Conservation (phyloP, 257 asterid species). For the Nicotiana knightiana region DNA sequence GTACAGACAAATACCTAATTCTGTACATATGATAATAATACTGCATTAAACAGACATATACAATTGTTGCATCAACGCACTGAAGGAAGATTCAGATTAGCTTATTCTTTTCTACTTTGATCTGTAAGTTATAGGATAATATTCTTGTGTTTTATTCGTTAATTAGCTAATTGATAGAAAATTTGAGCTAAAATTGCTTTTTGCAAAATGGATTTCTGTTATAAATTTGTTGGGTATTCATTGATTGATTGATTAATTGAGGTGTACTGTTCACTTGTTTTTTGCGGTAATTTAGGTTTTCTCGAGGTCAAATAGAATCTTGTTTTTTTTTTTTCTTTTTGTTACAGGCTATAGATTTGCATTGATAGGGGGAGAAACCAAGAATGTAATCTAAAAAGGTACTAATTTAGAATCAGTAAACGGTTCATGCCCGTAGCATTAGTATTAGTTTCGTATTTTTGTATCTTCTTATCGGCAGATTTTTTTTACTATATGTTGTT, state of each 20-base stretch:
- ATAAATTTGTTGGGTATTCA: background rate
- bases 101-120: background rate
- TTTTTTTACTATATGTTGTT: too few species aligned
- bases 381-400: background rate
- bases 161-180: background rate
- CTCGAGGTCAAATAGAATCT: background rate
- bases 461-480: too few species aligned
- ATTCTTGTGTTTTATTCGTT: background rate
- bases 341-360: background rate
- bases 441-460: too few species aligned
- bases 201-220: conserved; percentile 27
- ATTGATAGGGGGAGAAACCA: background rate
- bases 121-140: background rate
- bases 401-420: background rate
- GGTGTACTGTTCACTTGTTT: background rate
- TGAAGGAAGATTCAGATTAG: background rate
- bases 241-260: background rate
- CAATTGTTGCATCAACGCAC: background rate
- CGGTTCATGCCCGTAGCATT: background rate
- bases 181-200: conserved; percentile 24
- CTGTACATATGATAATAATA: background rate
- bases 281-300: background rate
- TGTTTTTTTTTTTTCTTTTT: background rate
- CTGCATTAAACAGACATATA: background rate
- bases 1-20: background rate